These are phyloP conservation scores for Cucurbita argyrosperma DNA, from an alignment of 306 rosid genomes.

Conservation along the genomic window DNA sequence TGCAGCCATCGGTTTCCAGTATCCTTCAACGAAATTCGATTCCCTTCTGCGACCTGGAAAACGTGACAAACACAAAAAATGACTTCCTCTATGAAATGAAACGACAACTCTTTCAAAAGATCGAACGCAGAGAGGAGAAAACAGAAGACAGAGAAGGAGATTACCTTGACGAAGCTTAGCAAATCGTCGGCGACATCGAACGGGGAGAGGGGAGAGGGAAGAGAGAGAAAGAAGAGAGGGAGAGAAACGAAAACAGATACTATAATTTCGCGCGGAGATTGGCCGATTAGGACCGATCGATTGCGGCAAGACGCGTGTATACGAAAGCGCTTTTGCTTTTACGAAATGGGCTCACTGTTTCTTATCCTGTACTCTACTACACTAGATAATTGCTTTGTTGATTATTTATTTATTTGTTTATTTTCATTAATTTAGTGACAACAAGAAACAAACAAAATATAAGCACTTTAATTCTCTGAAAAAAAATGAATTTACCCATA, in stretches of 20 bases:
- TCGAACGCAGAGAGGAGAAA: background rate
- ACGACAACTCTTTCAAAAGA: background rate
- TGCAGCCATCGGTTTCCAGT: slow-evolving; percentile 37
- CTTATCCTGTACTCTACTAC: background rate
- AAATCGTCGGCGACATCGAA: slow-evolving; percentile 7
- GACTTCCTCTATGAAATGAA: background rate
- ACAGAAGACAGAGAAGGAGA: background rate
- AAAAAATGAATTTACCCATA: background rate
- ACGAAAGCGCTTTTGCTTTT: background rate
- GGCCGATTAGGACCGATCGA: slow-evolving; percentile 3
- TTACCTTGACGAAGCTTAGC: slow-evolving; percentile 4
- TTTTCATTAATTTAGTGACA: background rate
- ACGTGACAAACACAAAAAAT: background rate
- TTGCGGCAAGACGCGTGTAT: background rate
- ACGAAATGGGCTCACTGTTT: background rate
- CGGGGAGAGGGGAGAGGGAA: background rate
- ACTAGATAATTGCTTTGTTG: background rate
- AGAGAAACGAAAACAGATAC: background rate
- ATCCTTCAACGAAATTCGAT: slow-evolving; percentile 1
- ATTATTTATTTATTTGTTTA: background rate
- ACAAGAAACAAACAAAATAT: background rate
- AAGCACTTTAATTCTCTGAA: background rate
- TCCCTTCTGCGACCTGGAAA: background rate
- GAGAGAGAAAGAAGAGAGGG: background rate
- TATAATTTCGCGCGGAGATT: slow-evolving; percentile 9